These are phyloP conservation scores for Podospora fimiseda DNA, from an alignment of 495 filamentous ascomycete species.

Conservation along the genomic window DNA sequence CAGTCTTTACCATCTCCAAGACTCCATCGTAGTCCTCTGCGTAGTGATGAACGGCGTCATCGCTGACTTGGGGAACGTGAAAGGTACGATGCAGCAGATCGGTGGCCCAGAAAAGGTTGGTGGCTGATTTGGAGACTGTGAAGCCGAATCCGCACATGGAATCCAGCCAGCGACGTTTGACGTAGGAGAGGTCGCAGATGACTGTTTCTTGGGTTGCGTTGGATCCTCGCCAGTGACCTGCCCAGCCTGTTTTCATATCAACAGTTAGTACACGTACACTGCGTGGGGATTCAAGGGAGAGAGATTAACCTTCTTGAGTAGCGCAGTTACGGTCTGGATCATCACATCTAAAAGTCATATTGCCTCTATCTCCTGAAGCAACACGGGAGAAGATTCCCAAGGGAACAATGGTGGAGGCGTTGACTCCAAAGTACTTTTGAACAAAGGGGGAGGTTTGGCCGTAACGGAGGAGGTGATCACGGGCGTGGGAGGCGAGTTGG, in stretches of 20 bases:
- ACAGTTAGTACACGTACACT: not conserved
- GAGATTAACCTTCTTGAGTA: slow-evolving; percentile 32
- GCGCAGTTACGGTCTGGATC: slow-evolving; percentile 52
- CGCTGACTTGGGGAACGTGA: slow-evolving; percentile 49
- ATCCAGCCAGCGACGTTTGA: slow-evolving; percentile 41
- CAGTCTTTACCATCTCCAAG: slow-evolving; percentile 36
- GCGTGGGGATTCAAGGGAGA: not conserved
- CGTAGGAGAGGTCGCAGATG: slow-evolving; percentile 52
- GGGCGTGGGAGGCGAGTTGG: slow-evolving; percentile 43
- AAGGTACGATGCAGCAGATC: slow-evolving; percentile 54
- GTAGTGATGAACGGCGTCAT: slow-evolving; percentile 49
- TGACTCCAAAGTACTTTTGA: slow-evolving; percentile 50
- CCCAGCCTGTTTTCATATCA: slow-evolving; percentile 36
- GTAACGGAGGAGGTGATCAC: slow-evolving; percentile 41
- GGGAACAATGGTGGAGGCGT: slow-evolving; percentile 39
- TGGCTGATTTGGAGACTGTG: slow-evolving; percentile 36
- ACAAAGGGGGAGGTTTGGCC: slow-evolving; percentile 47
- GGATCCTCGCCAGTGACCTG: slow-evolving; percentile 53
- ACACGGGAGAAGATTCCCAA: slow-evolving; percentile 50
- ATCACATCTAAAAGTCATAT: slow-evolving; percentile 51
- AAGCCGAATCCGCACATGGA: slow-evolving; percentile 50
- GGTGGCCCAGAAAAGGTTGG: slow-evolving; percentile 50
- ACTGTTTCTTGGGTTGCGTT: slow-evolving; percentile 56
- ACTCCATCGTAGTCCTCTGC: slow-evolving; percentile 47
- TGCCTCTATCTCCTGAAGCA: slow-evolving; percentile 39